Evolutionary conservation across 2,329 filamentous ascomycete genomes (phyloP), one percentile per base, ranked within the genome.

Genomic region (Diaporthe aspalathi): DNA sequence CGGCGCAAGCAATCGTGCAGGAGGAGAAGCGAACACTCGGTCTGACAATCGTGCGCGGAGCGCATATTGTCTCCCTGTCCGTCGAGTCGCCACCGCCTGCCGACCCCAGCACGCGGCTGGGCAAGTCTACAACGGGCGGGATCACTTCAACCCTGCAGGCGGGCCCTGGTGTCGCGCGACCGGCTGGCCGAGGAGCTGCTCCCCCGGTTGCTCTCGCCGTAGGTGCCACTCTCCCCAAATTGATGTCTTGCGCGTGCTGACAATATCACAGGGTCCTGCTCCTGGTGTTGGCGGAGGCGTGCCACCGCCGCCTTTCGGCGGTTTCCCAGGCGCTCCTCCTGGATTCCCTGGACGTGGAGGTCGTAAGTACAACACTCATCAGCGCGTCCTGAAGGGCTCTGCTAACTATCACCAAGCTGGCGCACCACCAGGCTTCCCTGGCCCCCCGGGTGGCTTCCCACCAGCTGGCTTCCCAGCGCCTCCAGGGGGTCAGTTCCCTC

Each of bases 1-100:
- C 88, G 63, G 85, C 88, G 74, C 89, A 93, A 79, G 89, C 92
- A 62, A 88, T 97, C 77, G 94, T 98, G 84, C 91, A 92, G 17
- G 95, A 99, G 84, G 96, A 98, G 85, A 98, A 98, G 88, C 92
- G 96, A 78, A 97, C 94, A n/a, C 90, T 99, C 45, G 96, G 96
- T 71, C 88, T 99, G 75, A 95, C 94, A 22, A 99, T 99, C 77
- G 90, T 99, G 74, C 94, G 96, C 78, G 96, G 96, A 78, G 94
- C 95, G 70, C 93, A 97, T 77, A 96, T 99, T 74, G 93, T 99
- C 74, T 97, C 95, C 27, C 90, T 97, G 73, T 97, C 95, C 11
- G 95, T 98, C 74, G 97, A 99, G 80, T 97, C 95, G 71, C 95
- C 96, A 69, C 96, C 96, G 57, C 95, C 97, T 12, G 94, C 95